Conservation (phyloP, 2,329 filamentous ascomycete species). For the Xylariaceae sp. region DNA sequence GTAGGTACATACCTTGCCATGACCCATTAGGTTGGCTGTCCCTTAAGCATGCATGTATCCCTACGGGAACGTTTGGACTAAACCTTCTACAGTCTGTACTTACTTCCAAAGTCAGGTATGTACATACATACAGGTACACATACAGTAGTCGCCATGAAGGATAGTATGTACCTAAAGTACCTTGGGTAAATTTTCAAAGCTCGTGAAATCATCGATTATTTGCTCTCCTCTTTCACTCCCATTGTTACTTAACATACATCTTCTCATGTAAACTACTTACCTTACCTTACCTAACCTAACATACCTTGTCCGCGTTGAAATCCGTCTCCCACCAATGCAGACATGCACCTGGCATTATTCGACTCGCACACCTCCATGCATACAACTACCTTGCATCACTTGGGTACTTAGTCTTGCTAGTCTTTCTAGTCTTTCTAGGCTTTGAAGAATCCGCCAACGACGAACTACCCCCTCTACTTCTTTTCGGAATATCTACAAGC, state of each 20-base stretch:
- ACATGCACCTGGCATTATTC: not conserved
- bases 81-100: too few relatives aligned
- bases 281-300: too few relatives aligned
- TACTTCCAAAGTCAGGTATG: not conserved
- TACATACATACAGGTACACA: not conserved
- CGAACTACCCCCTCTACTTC: not conserved
- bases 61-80: too few relatives aligned
- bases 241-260: not conserved
- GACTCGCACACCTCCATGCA: not conserved
- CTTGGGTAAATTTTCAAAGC: slow-evolving; percentile 16
- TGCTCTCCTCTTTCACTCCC: slow-evolving; percentile 1
- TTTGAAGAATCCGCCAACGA: not conserved
- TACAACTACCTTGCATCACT: not conserved
- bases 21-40: too few relatives aligned
- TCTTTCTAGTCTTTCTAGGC: not conserved
- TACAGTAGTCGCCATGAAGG: not conserved
- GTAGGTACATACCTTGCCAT: not conserved
- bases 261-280: not conserved
- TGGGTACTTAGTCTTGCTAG: not conserved
- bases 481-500: too few relatives aligned
- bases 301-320: not conserved
- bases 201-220: slow-evolving; percentile 23
- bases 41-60: too few relatives aligned
- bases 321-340: not conserved
- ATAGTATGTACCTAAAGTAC: not conserved